These are phyloP conservation scores for Cicer chorassanicum DNA, from an alignment of 306 rosid genomes.

Conservation along the genomic window DNA sequence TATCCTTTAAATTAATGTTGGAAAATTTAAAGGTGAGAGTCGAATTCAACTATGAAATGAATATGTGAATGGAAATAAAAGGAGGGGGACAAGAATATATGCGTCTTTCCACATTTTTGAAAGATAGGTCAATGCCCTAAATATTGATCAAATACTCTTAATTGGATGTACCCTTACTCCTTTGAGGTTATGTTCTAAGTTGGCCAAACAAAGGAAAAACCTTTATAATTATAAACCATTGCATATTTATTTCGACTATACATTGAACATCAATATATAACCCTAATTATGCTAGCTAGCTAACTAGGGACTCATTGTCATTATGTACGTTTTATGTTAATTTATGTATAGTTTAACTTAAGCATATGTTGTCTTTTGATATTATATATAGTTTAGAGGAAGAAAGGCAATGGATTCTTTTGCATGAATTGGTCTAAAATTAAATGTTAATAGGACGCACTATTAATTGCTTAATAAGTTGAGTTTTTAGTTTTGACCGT, in stretches of 20 bases:
- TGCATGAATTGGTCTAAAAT: constrained; percentile 21
- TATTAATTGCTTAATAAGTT: constrained; percentile 6
- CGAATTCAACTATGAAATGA: background rate
- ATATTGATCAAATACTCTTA: constrained; percentile 44
- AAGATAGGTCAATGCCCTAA: constrained; percentile 46
- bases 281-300: constrained; percentile 24
- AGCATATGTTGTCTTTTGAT: constrained; percentile 28
- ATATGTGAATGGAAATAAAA: constrained; percentile 36
- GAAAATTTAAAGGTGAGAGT: constrained; percentile 7
- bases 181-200: constrained; percentile 46
- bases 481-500: constrained; percentile 43
- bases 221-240: constrained; percentile 20
- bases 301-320: constrained; percentile 36
- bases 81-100: constrained; percentile 62
- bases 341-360: constrained; percentile 6
- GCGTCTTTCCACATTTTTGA: constrained; percentile 45
- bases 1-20: background rate
- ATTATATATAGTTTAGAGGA: background rate
- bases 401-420: constrained; percentile 48
- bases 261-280: background rate
- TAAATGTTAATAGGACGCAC: constrained; percentile 37
- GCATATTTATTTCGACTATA: constrained; percentile 20
- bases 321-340: constrained; percentile 33
- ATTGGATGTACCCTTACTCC: background rate
- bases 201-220: constrained; percentile 45